A percentile compares a stretch with the other conserved stretches of the same genome.
phyloP scores from a whole-genome alignment of 306 rosid genomes.

The Prunus campanulata region DNA sequence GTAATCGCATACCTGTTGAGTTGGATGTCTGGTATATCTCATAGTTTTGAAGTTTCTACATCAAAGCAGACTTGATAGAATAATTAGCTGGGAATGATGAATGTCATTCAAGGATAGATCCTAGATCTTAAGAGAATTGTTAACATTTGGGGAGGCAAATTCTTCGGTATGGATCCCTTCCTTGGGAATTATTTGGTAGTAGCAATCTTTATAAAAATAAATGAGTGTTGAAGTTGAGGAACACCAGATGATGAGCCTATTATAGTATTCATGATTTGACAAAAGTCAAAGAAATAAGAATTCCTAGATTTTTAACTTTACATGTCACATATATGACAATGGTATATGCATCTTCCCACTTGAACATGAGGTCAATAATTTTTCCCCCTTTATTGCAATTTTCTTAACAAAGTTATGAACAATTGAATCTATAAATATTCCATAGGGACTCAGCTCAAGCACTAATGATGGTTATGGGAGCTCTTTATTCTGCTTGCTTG shows the following conservation, averaged over 20 bases:
- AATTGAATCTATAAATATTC: slow-evolving; percentile 11
- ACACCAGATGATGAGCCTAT: not conserved
- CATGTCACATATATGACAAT: not conserved
- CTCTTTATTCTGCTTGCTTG: slow-evolving; percentile 71
- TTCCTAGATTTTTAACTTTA: no score
- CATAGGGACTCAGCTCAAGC: slow-evolving; percentile 60
- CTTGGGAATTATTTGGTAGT: not conserved
- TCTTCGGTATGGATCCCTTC: not conserved
- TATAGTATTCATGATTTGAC: not conserved
- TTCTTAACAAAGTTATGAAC: not conserved
- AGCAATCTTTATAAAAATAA: not conserved
- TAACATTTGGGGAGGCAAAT: not conserved
- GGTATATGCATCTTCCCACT: not conserved
- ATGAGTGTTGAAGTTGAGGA: not conserved
- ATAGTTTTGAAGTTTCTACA: not conserved
- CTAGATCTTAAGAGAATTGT: not conserved
- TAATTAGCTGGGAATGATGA: no score
- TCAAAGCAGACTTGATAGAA: not conserved
- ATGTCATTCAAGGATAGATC: not conserved
- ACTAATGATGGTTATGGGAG: slow-evolving; percentile 73
- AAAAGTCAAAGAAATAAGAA: no score
- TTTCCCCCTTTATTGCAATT: not conserved
- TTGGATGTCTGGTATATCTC: not conserved
- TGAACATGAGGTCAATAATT: not conserved
- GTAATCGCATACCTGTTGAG: not conserved